These are phyloP conservation scores for Geum urbanum DNA, from an alignment of 306 rosid genomes.

Conservation along the genomic window DNA sequence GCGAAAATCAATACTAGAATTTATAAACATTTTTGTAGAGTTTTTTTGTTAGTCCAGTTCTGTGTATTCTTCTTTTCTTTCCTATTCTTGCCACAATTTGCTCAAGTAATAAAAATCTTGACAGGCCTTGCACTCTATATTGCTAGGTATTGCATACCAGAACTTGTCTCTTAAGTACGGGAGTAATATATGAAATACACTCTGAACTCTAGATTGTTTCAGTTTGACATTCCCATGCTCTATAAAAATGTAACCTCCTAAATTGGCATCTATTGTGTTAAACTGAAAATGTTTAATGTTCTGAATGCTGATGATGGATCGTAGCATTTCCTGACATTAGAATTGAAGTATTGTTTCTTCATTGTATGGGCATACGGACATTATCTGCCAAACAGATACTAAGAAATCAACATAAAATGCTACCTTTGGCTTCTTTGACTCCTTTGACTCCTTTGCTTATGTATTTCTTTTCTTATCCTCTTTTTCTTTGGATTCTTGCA, in stretches of 20 bases:
- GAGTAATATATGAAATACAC: neutral
- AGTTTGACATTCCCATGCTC: neutral
- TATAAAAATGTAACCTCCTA: neutral
- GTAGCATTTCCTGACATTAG: neutral
- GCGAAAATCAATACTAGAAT: neutral
- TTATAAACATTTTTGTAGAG: neutral
- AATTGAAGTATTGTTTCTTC: neutral
- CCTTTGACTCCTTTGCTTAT: neutral
- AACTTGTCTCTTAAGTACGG: neutral
- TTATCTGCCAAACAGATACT: neutral
- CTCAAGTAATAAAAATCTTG: neutral
- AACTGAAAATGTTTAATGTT: neutral
- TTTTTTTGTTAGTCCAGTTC: neutral
- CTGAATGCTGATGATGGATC: neutral
- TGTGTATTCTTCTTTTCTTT: neutral
- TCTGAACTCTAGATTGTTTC: neutral
- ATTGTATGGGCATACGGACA: neutral
- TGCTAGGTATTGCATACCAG: neutral
- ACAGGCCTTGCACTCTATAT: neutral
- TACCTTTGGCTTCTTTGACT: neutral
- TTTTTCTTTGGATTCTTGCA: neutral
- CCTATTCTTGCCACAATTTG: neutral
- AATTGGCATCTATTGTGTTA: neutral
- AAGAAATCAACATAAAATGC: neutral
- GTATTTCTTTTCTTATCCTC: neutral